Evolutionary conservation across 164 flowering plant genomes (phyloP), one percentile per base, ranked within the genome.

Genomic region (Piper longum): DNA sequence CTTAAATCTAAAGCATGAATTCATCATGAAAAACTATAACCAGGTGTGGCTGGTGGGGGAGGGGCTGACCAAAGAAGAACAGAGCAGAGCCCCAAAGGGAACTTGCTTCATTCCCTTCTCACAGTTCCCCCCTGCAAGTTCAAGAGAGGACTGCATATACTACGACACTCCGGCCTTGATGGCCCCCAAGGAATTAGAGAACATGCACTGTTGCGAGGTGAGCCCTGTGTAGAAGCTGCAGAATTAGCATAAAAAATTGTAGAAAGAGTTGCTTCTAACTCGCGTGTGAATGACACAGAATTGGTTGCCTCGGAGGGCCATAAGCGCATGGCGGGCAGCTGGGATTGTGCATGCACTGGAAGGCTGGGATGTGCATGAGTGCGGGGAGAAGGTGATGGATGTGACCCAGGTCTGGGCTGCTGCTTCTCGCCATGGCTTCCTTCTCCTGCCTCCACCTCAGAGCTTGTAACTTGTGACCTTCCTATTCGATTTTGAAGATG

Each of bases 141-240:
- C 65, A 14, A 80, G 91, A 43, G 73, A 66, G 42, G 84, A 88
- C 64, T 81, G 91, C 70, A 60, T 65, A 57, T 88, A 85, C 76
- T 67, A 77, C 63, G 17, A 36, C 59, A 83, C 89, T 14, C 95
- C 91, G 0, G 83, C 91, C 7, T 69, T 88, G 82, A 3, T 66
- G 26, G 59, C 73, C 61, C 95, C 91, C 7, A 64, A 66, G 16
- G 71, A 77, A 57, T 68, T 82, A 0, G 74, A 80, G 45, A 84
- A 85, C 39, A 52, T 87, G 41, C 78, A 87, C 65, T 71, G 87
- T 18, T 87, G 95, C 66, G 95, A 85, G 95, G 95, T 87, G 56
- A 70, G 69, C 65, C 1, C n/a, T 8, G 0, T 13, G 16, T 12
- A 11, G 36, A 7, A 2, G 1, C 7, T 59, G 39, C 36, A 5